These are phyloP conservation scores for Cochliopodium minus DNA, from an alignment of 208 protist genomes.

Conservation along the genomic window DNA sequence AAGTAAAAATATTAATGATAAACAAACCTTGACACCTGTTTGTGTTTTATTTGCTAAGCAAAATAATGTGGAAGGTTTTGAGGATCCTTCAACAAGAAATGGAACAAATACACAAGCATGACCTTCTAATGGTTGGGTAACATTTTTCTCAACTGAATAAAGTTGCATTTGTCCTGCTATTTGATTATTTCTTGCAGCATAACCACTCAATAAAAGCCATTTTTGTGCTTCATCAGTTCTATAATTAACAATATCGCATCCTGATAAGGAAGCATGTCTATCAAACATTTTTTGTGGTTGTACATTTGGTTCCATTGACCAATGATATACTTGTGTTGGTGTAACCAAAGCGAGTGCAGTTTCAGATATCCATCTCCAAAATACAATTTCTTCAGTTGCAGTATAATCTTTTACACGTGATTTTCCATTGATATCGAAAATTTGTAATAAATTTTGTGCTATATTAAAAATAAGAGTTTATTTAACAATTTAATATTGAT, in stretches of 20 bases:
- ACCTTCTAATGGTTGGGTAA: constrained; percentile 77
- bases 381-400: constrained; percentile 76
- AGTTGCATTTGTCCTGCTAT: constrained; percentile 85
- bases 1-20: constrained; percentile 8
- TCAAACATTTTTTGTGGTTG: constrained; percentile 85
- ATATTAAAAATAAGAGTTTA: not conserved
- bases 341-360: constrained; percentile 86
- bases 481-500: constrained; percentile 6
- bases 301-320: constrained; percentile 73
- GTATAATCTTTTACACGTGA: constrained; percentile 75
- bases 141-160: constrained; percentile 81
- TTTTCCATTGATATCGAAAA: constrained; percentile 91
- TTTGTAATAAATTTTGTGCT: constrained; percentile 68
- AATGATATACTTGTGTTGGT: constrained; percentile 83
- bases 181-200: constrained; percentile 39
- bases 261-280: constrained; percentile 56
- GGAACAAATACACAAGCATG: constrained; percentile 73
- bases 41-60: constrained; percentile 5
- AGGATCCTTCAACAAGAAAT: too few species aligned
- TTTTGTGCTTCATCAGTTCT: constrained; percentile 62
- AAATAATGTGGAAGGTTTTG: too few species aligned
- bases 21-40: constrained; percentile 21
- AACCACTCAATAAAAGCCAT: constrained; percentile 86
- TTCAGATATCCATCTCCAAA: constrained; percentile 86
- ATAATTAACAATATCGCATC: constrained; percentile 89